Evolutionary conservation across 2,329 filamentous ascomycete genomes (phyloP).

Genomic region (Neocucurbitaria cava): DNA sequence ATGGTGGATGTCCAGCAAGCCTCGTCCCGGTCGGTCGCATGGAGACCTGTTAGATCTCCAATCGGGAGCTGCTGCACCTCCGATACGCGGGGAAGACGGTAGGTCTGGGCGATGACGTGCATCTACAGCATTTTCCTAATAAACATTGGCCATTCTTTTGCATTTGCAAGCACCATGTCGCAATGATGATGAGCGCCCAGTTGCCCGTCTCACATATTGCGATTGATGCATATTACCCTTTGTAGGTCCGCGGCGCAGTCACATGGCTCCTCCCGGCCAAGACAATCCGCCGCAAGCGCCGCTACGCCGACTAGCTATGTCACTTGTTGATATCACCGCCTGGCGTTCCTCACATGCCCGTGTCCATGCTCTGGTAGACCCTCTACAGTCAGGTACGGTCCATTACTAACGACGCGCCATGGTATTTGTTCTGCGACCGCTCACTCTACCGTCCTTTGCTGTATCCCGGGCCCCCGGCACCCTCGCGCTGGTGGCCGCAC

Average conservation of each 20-base stretch:
- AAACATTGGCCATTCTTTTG: slow-evolving; percentile 12
- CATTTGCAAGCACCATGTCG: slow-evolving; percentile 3
- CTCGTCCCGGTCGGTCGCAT: slow-evolving; percentile 4
- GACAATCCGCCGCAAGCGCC: slow-evolving; percentile 36
- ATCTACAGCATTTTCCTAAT: slow-evolving; percentile 12
- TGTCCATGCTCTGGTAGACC: slow-evolving; percentile 22
- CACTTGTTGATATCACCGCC: slow-evolving; percentile 22
- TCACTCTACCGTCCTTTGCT: slow-evolving; percentile 7
- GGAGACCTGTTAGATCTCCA: slow-evolving; percentile 9
- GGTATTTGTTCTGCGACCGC: slow-evolving; percentile 33
- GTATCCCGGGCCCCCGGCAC: slow-evolving; percentile 14
- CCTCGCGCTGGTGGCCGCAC: slow-evolving; percentile 7
- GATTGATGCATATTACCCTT: slow-evolving; percentile 18
- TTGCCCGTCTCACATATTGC: slow-evolving; percentile 12
- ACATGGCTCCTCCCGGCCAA: slow-evolving; percentile 40
- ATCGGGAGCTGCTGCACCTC: slow-evolving; percentile 9
- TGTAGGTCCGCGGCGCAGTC: slow-evolving; percentile 27
- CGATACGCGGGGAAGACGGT: slow-evolving; percentile 9
- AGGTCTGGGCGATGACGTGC: slow-evolving; percentile 19
- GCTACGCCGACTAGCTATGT: slow-evolving; percentile 28
- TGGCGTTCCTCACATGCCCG: slow-evolving; percentile 4
- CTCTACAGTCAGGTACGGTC: slow-evolving; percentile 12
- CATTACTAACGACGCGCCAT: slow-evolving; percentile 34
- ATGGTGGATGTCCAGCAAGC: slow-evolving; percentile 7
- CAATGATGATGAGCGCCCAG: slow-evolving; percentile 16